A percentile compares a stretch with the other conserved stretches of the same genome.
phyloP scores from a whole-genome alignment of 2,329 filamentous ascomycete species.

The Trichoderma citrinoviride region DNA sequence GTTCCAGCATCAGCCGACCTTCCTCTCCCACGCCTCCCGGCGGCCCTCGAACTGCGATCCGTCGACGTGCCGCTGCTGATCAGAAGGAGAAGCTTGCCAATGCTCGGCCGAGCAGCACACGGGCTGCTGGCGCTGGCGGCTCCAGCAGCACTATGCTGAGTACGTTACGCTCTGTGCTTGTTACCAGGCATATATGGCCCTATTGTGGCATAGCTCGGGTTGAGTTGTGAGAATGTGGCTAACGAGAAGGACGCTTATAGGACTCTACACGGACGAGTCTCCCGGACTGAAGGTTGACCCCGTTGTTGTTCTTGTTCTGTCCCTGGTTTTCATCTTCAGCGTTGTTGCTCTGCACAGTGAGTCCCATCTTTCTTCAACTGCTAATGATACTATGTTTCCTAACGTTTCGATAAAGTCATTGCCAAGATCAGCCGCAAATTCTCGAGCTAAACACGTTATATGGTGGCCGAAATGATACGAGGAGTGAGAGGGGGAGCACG shows the following conservation, averaged over 20 bases:
- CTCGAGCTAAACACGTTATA: constrained; percentile 53
- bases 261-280: constrained; percentile 97
- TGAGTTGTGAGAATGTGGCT: background rate
- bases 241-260: constrained; percentile 39
- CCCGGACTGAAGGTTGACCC: constrained; percentile 97
- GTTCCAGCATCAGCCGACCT: constrained; percentile 70
- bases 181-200: background rate
- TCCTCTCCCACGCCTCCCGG: constrained; percentile 87
- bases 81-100: constrained; percentile 97
- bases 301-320: constrained; percentile 93
- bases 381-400: constrained; percentile 20
- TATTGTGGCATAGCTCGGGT: background rate
- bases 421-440: constrained; percentile 93
- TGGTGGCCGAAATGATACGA: background rate
- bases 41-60: constrained; percentile 91
- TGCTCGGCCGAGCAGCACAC: constrained; percentile 85
- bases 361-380: constrained; percentile 39
- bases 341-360: constrained; percentile 96
- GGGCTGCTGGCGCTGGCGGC: constrained; percentile 89
- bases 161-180: constrained; percentile 46
- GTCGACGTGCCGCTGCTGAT: constrained; percentile 91
- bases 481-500: background rate
- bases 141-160: constrained; percentile 98
- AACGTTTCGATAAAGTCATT: constrained; percentile 64
- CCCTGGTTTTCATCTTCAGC: constrained; percentile 97